Base-by-base conservation (phyloP, 768 basidiomycete genomes). In the Brasilioporus rufonigricans region DNA sequence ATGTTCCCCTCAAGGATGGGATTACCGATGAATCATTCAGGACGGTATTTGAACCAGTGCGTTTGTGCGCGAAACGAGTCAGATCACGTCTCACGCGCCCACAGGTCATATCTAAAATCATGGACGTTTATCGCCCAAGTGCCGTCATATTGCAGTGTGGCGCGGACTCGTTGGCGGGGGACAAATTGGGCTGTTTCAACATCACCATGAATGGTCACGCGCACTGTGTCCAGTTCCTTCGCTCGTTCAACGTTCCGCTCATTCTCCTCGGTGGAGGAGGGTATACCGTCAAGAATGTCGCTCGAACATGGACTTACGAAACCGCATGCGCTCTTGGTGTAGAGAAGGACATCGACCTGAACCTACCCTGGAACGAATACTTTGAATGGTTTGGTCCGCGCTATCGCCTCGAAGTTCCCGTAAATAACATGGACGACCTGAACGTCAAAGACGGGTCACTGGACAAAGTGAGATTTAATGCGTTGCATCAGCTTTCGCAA, bases 321-420 rank as follows among this genome's bases (percentile, higher is more conserved):
- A 99, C 97, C 0, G 96, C 93, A 1, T 89, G 95, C 63, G 91
- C 93, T 21, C 80, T 94, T n/a, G 95, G 92, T 2, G 80, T 89
- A 43, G 88, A 94, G 65, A 76, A 90, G 39, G 80, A 80, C 13
- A 86, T 91, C 50, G 86, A 92, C 65, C 79, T 80, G 19, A 87
- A 90, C 61, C 72, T 93, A 53, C 91, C 90, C 2, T 93, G 85
- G 84, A 91, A 87, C 70, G 83, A 86, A 61, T 96, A 93, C 69
- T 91, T 98, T 67, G 96, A 98, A 70, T 99, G 94, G 87, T 98
- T 95, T 69, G 97, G 95, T 0, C 96, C 96, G 16, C 77, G 94
- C 57, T 99, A 95, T 72, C 80, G 94, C 57, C 77, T 99, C 35
- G 95, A 98, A 65, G 95, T 99, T 2, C 80, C 85, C 24, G 80